Percentiles rank a stretch among this genome's conserved stretches.
These are phyloP conservation scores for Monosporascus sp. DNA, from an alignment of 2,329 filamentous ascomycete genomes.

Conservation along the genomic window DNA sequence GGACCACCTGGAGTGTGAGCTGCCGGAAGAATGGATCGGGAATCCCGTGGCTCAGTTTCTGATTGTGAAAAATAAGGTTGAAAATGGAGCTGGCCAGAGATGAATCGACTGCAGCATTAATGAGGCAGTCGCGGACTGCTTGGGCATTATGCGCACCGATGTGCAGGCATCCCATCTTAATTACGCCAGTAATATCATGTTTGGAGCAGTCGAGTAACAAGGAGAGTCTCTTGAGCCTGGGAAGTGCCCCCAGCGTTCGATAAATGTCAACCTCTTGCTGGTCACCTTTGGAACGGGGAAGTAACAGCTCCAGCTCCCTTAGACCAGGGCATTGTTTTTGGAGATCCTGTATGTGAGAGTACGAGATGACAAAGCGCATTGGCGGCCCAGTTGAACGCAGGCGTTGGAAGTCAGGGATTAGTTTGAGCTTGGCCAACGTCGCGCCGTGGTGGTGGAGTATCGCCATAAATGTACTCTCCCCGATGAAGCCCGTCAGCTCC, in stretches of 20 bases:
- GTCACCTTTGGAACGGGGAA: background rate
- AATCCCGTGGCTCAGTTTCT: background rate
- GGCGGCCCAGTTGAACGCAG: background rate
- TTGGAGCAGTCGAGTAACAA: background rate
- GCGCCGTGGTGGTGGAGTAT: background rate
- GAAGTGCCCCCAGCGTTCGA: background rate
- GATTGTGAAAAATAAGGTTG: background rate
- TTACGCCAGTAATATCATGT: background rate
- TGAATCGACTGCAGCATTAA: background rate
- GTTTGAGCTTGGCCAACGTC: background rate
- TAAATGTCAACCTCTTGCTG: background rate
- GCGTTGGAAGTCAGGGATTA: background rate
- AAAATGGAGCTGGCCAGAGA: background rate
- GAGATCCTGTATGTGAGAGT: background rate
- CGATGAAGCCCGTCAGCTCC: background rate
- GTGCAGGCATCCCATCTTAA: background rate
- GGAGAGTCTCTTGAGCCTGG: background rate
- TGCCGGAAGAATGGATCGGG: background rate
- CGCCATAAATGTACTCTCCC: background rate
- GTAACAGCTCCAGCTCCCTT: background rate
- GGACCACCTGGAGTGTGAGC: background rate
- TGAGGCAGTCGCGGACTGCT: background rate
- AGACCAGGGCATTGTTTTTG: background rate
- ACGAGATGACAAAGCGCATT: background rate
- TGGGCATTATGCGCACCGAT: background rate